Evolutionary conservation across 352 stramenopile genomes (phyloP).

Genomic region (Pythium dissotocum): DNA sequence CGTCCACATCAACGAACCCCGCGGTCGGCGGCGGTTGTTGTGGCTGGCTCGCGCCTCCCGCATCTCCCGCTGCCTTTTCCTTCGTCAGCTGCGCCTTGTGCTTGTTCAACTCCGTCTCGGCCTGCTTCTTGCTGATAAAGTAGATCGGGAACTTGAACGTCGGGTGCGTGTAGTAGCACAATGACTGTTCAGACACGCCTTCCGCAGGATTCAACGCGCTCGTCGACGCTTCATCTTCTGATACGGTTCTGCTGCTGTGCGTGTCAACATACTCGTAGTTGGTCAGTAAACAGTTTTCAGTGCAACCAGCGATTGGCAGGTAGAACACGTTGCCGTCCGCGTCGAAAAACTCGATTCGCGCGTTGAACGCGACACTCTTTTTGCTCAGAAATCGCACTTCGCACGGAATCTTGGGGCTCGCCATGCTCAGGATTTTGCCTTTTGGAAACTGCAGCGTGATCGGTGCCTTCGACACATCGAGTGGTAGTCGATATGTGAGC

Average conservation of each 20-base stretch:
- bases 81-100: conserved; percentile 19
- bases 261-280: conserved; percentile 85
- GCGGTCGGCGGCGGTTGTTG: conserved; percentile 1
- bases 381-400: conserved; percentile 82
- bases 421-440: conserved; percentile 86
- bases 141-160: conserved; percentile 64
- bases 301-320: conserved; percentile 82
- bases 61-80: conserved; percentile 6
- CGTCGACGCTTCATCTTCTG: background rate
- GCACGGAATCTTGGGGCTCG: conserved; percentile 74
- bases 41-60: background rate
- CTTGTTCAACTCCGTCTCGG: conserved; percentile 43
- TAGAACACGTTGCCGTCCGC: conserved; percentile 85
- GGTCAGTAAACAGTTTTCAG: conserved; percentile 92
- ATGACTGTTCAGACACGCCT: background rate
- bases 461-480: conserved; percentile 77
- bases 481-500: conserved; percentile 74
- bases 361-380: conserved; percentile 90
- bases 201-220: background rate
- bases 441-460: conserved; percentile 89
- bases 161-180: conserved; percentile 40
- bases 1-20: conserved; percentile 56
- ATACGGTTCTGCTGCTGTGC: conserved; percentile 24
- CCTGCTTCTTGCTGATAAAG: conserved; percentile 48
- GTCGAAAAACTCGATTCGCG: conserved; percentile 93